These are phyloP conservation scores for Rhynchospora breviuscula DNA, from an alignment of 176 grass and related monocot genomes.

Conservation along the genomic window DNA sequence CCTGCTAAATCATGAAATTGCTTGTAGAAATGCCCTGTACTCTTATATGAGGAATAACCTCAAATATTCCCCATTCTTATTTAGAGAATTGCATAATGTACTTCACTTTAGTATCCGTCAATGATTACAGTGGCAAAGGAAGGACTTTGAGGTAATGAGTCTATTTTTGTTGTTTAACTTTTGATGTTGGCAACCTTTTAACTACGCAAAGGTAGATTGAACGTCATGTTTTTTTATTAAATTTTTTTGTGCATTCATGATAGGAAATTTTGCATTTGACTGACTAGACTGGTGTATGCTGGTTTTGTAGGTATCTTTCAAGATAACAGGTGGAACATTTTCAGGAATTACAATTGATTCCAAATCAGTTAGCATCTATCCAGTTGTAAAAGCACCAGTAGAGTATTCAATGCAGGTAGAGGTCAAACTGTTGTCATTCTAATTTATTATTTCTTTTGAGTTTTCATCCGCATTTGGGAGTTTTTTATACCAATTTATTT, in stretches of 20 bases:
- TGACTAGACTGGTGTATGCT: conserved; percentile 13
- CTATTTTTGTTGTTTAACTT: too few relatives aligned
- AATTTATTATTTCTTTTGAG: neutral
- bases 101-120: neutral
- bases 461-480: neutral
- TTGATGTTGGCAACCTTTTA: conserved; percentile 96
- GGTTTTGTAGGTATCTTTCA: conserved; percentile 74
- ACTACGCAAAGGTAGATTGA: conserved; percentile 79
- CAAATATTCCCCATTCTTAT: conserved; percentile 10
- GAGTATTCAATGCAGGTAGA: conserved; percentile 21
- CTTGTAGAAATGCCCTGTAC: neutral
- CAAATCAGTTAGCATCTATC: conserved; percentile 54
- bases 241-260: conserved; percentile 14
- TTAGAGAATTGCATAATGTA: neutral
- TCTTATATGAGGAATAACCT: neutral
- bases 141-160: too few relatives aligned
- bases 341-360: conserved; percentile 77
- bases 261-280: conserved; percentile 16
- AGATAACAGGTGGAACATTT: conserved; percentile 63
- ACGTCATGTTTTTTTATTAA: conserved; percentile 18
- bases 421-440: neutral
- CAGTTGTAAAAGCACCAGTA: conserved; percentile 24
- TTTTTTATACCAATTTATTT: neutral
- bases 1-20: neutral
- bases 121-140: neutral